Base-by-base conservation (phyloP, 495 filamentous ascomycete species). In the Tuber brumale region DNA sequence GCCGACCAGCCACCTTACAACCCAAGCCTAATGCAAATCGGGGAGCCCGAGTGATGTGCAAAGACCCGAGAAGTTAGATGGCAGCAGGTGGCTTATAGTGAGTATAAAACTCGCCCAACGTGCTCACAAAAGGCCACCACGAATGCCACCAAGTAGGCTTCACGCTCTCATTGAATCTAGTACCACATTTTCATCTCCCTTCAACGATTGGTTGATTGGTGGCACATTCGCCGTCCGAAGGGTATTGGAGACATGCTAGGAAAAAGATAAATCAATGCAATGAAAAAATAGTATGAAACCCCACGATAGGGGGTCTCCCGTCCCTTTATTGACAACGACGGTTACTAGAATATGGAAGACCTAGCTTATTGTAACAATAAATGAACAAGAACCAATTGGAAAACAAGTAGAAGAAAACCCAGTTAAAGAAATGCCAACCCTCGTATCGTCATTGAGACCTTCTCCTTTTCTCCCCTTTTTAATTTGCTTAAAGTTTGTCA, bases 401-500 rank as follows among this genome's bases (percentile, higher is more conserved):
- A 75, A 37, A 73, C 3, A 46, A 70, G n/a, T 14, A 72, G 8
- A 45, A 51, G 18, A 71, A 71, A 71, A 44, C 70, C 43, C 39
- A 42, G 23, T 71, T 71, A 42, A 71, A 35, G 43, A 71, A 41
- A 71, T 42, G 6, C 70, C 43, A 42, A 10, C 39, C 70, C 57
- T 66, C 57, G 27, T 66, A 35, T 71, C 35, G 27, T 19, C 70
- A 5, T 71, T 45, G 27, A 23, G 39, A 16, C 1, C 31, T 31
- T 42, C 23, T 19, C 5, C 10, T 10, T 31, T 41, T 42, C 4
- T 6, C 18, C 3, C 18, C n/a, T 71, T 31, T 45, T 16, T 31
- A 44, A 71, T 42, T 71, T 4, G 39, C 70, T 87, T 97, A 97
- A 88, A 97, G 91, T 92, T 97, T 97, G 91, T 97, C 94, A 87